Conservation (phyloP, 2,329 filamentous ascomycete genomes). For the Alternaria sp. region DNA sequence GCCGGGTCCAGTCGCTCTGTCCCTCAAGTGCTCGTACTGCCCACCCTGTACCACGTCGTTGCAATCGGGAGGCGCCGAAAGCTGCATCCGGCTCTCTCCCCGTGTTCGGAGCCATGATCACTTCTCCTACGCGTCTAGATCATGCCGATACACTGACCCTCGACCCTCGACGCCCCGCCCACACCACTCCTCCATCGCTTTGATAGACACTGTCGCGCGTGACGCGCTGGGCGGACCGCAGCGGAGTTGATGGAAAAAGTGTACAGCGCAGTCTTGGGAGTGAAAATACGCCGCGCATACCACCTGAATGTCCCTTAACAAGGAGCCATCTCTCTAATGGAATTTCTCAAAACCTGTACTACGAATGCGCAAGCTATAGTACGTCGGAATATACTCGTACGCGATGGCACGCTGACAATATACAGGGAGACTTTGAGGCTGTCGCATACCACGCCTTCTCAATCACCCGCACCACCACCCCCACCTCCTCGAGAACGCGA, state of each 20-base stretch:
- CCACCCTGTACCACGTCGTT: neutral
- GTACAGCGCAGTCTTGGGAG: conserved; percentile 41
- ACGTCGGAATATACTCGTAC: neutral
- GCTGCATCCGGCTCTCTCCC: neutral
- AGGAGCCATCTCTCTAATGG: conserved; percentile 44
- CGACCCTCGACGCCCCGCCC: conserved; percentile 18
- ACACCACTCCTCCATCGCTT: conserved; percentile 1
- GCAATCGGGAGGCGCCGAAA: neutral
- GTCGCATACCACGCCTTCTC: conserved; percentile 48
- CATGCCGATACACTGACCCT: conserved; percentile 31
- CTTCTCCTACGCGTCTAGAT: conserved; percentile 20
- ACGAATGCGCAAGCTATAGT: conserved; percentile 51
- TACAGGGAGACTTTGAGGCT: conserved; percentile 47
- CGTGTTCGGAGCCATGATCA: conserved; percentile 37
- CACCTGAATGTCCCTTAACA: conserved; percentile 49
- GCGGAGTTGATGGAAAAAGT: conserved; percentile 48
- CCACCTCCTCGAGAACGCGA: conserved; percentile 12
- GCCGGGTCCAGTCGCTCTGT: neutral
- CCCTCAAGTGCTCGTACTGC: neutral
- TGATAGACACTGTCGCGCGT: conserved; percentile 22
- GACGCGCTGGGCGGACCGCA: conserved; percentile 18
- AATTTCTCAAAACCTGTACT: conserved; percentile 47
- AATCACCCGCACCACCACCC: conserved; percentile 29
- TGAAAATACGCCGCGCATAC: conserved; percentile 45
- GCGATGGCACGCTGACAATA: conserved; percentile 18